Percentiles rank a stretch among this genome's conserved stretches.
Conservation (phyloP, 345 rosid species). For the Melaleuca quinquenervia region DNA sequence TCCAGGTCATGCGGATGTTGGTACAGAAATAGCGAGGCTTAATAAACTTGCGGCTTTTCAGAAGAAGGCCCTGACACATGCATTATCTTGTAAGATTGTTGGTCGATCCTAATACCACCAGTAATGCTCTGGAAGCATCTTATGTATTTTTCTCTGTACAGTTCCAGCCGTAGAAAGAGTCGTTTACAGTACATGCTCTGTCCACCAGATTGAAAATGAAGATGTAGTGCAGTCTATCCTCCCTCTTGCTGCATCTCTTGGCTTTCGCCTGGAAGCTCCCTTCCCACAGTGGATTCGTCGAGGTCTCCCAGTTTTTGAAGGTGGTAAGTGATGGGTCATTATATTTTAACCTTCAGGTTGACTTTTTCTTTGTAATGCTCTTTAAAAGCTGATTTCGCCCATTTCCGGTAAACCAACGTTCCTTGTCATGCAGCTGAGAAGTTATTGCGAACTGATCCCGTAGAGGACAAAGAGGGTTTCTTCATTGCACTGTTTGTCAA, state of each 20-base stretch:
- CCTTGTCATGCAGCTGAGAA: conserved; percentile 22
- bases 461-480: conserved; percentile 80
- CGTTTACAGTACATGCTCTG: conserved; percentile 90
- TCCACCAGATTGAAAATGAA: conserved; percentile 81
- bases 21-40: conserved; percentile 34
- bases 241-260: conserved; percentile 38
- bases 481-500: conserved; percentile 62
- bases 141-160: conserved; percentile 4
- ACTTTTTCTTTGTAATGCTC: neutral
- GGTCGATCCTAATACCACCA: neutral
- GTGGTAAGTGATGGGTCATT: conserved; percentile 36
- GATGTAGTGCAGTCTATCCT: conserved; percentile 62
- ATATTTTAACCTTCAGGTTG: neutral
- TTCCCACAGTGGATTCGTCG: conserved; percentile 71
- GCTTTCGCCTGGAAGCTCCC: conserved; percentile 55
- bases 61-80: conserved; percentile 77
- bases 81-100: conserved; percentile 52
- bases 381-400: neutral
- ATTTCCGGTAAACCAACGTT: neutral
- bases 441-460: conserved; percentile 36
- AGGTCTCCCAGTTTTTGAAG: conserved; percentile 60
- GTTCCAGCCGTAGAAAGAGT: conserved; percentile 58
- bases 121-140: neutral
- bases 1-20: conserved; percentile 15
- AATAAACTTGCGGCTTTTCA: conserved; percentile 77